Percentiles rank a stretch among this genome's conserved stretches.
phyloP scores from a whole-genome alignment of 2,329 filamentous ascomycete genomes.

The Stagonosporopsis tanaceti region DNA sequence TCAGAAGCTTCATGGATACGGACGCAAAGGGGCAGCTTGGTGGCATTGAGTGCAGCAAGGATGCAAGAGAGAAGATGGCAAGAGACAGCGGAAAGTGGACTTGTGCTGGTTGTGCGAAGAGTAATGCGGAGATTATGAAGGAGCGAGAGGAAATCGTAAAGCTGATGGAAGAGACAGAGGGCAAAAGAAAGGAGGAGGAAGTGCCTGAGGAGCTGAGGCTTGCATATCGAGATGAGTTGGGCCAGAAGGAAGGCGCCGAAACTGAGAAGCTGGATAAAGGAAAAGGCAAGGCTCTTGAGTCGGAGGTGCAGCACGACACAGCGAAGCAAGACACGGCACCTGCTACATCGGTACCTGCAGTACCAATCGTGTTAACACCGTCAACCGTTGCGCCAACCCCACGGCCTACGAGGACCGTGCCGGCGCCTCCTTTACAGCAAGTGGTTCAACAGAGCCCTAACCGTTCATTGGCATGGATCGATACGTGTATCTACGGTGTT shows the following conservation, averaged over 20 bases:
- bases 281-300: conserved; percentile 28
- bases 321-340: conserved; percentile 15
- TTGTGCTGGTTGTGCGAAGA: conserved; percentile 74
- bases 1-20: conserved; percentile 92
- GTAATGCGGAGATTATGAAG: conserved; percentile 76
- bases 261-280: conserved; percentile 32
- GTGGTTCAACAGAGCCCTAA: conserved; percentile 51
- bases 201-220: conserved; percentile 67
- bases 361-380: not conserved
- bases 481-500: conserved; percentile 79
- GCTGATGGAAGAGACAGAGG: conserved; percentile 55
- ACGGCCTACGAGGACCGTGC: conserved; percentile 28
- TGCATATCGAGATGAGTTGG: conserved; percentile 77
- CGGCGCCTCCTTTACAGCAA: conserved; percentile 23
- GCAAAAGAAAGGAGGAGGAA: conserved; percentile 53
- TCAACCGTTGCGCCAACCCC: conserved; percentile 1
- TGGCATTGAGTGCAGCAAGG: conserved; percentile 76
- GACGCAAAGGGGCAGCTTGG: conserved; percentile 88
- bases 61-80: conserved; percentile 74
- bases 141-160: conserved; percentile 69
- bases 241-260: conserved; percentile 41
- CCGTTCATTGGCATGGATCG: conserved; percentile 76
- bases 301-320: not conserved
- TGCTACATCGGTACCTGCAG: conserved; percentile 5
- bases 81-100: conserved; percentile 69